Conservation (phyloP, 257 asterid genomes). For the Nicotiana sylvestris region DNA sequence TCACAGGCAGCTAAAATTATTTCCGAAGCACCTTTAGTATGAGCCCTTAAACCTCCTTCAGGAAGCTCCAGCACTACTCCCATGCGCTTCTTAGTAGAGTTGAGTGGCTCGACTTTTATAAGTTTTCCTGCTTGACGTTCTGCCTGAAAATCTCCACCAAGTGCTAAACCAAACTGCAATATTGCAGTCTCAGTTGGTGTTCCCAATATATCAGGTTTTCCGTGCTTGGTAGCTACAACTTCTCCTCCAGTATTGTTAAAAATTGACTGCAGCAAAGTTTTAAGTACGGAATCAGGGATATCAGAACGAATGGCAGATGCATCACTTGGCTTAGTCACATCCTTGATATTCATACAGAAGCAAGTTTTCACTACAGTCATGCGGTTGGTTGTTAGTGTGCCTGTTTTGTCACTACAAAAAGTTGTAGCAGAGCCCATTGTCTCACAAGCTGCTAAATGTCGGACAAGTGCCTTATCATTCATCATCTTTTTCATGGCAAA, state of each 20-base stretch:
- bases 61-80: conserved; percentile 71
- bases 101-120: conserved; percentile 79
- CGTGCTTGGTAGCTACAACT: conserved; percentile 56
- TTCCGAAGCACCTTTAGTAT: conserved; percentile 87
- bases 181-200: conserved; percentile 92
- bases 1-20: conserved; percentile 74
- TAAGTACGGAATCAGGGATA: conserved; percentile 39
- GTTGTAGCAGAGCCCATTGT: conserved; percentile 96
- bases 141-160: conserved; percentile 65
- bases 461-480: conserved; percentile 92
- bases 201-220: conserved; percentile 67
- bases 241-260: conserved; percentile 87
- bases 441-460: conserved; percentile 91
- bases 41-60: conserved; percentile 66
- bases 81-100: conserved; percentile 85
- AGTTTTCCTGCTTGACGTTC: conserved; percentile 46
- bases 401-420: conserved; percentile 88
- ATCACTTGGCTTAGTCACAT: conserved; percentile 26
- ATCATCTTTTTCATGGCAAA: conserved; percentile 96
- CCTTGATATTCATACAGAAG: conserved; percentile 56
- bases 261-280: conserved; percentile 58
- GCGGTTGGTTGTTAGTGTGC: conserved; percentile 80
- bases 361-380: conserved; percentile 89
- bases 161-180: conserved; percentile 63
- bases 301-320: conserved; percentile 35